A percentile compares a stretch with the other conserved stretches of the same genome.
Conservation (phyloP, 345 rosid species). For the Syzygium jambos region DNA sequence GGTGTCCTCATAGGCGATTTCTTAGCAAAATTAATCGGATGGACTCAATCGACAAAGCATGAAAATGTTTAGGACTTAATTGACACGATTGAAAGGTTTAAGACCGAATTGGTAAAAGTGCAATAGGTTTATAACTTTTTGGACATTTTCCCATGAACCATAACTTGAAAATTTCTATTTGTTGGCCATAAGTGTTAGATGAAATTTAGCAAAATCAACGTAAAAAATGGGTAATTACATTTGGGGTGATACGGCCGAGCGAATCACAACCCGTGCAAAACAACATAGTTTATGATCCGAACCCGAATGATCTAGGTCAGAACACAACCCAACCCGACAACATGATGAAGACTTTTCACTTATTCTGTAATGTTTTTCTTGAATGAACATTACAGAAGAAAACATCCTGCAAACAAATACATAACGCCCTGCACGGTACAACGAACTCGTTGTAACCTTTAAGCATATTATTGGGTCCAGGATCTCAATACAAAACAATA, state of each 20-base stretch:
- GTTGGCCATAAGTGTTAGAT: neutral
- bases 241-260: neutral
- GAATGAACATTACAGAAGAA: neutral
- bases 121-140: too few relatives aligned
- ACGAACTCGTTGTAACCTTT: neutral
- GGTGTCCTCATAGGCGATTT: too few relatives aligned
- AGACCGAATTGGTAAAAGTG: too few relatives aligned
- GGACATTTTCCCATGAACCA: neutral
- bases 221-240: neutral
- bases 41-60: too few relatives aligned
- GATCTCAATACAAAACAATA: neutral
- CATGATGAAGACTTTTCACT: neutral
- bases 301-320: neutral
- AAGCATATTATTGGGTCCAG: neutral
- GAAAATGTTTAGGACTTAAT: too few relatives aligned
- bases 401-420: neutral
- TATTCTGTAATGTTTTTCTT: neutral
- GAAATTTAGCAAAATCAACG: neutral
- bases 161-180: neutral
- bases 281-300: neutral
- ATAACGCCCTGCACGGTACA: neutral
- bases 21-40: too few relatives aligned
- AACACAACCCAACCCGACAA: neutral
- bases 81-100: too few relatives aligned
- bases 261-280: neutral